These are phyloP conservation scores for Aspergillus hortae DNA, from an alignment of 2,329 filamentous ascomycete species.

Conservation along the genomic window DNA sequence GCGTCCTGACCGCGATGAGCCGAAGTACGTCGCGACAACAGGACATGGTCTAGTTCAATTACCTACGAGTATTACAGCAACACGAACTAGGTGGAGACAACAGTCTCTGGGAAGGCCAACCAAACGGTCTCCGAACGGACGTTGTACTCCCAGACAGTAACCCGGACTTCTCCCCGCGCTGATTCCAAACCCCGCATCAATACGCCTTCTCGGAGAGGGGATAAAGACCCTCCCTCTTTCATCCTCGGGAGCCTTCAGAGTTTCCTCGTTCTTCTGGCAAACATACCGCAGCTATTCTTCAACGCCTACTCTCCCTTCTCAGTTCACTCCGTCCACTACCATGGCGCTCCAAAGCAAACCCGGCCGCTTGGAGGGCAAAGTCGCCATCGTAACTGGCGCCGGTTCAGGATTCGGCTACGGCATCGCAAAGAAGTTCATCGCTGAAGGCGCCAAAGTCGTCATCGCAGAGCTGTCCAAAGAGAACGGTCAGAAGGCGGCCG, in stretches of 20 bases:
- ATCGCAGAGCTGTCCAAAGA: constrained; percentile 33
- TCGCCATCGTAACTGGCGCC: constrained; percentile 40
- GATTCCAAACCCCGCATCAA: not conserved
- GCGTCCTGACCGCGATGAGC: too few species aligned
- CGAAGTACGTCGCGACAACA: too few species aligned
- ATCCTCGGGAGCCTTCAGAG: not conserved
- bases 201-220: not conserved
- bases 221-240: not conserved
- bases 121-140: too few species aligned
- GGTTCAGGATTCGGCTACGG: constrained; percentile 38
- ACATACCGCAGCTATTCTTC: too few species aligned
- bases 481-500: constrained; percentile 21
- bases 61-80: too few species aligned
- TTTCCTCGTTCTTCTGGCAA: too few species aligned
- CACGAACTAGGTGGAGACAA: too few species aligned
- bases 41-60: too few species aligned
- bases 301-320: too few species aligned
- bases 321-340: not conserved
- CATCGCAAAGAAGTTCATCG: constrained; percentile 32
- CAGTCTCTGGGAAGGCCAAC: too few species aligned
- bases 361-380: constrained; percentile 36
- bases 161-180: too few species aligned
- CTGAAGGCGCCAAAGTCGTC: constrained; percentile 36
- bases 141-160: too few species aligned
- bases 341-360: not conserved